Percentiles rank a stretch among this genome's conserved stretches.
Conservation (phyloP, 345 rosid genomes). For the Eutrema heterophyllum region DNA sequence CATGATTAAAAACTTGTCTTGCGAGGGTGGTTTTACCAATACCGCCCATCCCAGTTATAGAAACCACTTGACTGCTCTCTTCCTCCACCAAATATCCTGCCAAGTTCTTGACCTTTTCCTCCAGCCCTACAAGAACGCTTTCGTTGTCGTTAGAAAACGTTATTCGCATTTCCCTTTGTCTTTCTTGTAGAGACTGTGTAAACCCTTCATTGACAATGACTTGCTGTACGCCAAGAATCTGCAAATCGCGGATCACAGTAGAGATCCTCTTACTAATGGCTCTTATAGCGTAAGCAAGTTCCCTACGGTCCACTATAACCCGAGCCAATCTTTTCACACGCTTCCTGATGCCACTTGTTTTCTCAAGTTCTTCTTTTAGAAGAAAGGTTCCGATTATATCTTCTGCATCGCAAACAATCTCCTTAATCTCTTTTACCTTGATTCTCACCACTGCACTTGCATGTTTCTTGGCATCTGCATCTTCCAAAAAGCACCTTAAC, state of each 20-base stretch:
- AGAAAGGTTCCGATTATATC: too few species aligned
- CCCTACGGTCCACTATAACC: too few species aligned
- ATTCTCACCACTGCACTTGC: too few species aligned
- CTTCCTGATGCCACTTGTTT: neutral
- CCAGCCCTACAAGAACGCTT: constrained; percentile 31
- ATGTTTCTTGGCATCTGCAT: too few species aligned
- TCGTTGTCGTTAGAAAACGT: constrained; percentile 20
- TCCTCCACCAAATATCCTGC: constrained; percentile 13
- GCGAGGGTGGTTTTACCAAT: constrained; percentile 50
- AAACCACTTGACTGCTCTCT: constrained; percentile 19
- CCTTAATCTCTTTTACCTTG: too few species aligned
- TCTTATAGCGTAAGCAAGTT: too few species aligned
- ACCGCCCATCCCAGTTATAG: constrained; percentile 51
- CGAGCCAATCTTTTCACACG: too few species aligned
- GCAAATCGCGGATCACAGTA: neutral
- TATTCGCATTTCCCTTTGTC: neutral
- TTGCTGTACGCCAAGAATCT: too few species aligned
- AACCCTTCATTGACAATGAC: too few species aligned
- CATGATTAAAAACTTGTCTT: constrained; percentile 21
- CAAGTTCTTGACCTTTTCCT: constrained; percentile 5
- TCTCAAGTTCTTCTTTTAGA: neutral
- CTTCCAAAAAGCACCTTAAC: too few species aligned
- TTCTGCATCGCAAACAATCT: too few species aligned
- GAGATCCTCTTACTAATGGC: too few species aligned
- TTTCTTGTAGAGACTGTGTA: neutral